Percentiles rank a stretch among this genome's conserved stretches.
Conservation (phyloP, 805 yeast genomes). For the Barnettozyma wickerhamii region DNA sequence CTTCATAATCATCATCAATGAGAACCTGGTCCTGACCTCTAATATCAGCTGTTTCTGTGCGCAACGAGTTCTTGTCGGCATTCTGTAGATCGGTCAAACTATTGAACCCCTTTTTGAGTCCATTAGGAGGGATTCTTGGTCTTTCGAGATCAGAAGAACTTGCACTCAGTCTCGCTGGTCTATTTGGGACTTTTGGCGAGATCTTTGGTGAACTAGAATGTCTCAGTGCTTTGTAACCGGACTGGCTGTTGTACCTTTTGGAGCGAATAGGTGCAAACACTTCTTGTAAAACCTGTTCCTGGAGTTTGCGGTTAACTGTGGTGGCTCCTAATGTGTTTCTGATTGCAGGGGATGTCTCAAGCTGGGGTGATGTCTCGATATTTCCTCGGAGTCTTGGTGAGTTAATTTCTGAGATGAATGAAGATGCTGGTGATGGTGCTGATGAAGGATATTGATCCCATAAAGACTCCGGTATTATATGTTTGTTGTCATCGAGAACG, state of each 20-base stretch:
- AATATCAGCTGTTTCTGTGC: too few species aligned
- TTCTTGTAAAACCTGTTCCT: conserved; percentile 67
- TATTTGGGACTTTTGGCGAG: conserved; percentile 4
- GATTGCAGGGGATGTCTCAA: conserved; percentile 9
- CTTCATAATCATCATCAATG: not conserved
- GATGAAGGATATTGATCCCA: conserved; percentile 57
- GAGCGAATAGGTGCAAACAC: conserved; percentile 52
- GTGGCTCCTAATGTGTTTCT: conserved; percentile 49
- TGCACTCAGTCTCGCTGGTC: conserved; percentile 20
- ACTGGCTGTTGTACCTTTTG: conserved; percentile 5
- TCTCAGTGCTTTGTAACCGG: conserved; percentile 6
- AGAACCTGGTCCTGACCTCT: too few species aligned
- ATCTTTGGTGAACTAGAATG: conserved; percentile 19
- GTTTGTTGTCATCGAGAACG: conserved; percentile 86
- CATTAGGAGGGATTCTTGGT: conserved; percentile 12
- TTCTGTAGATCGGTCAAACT: conserved; percentile 1
- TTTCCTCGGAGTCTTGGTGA: conserved; percentile 2
- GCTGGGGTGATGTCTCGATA: not conserved
- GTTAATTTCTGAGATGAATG: conserved; percentile 28
- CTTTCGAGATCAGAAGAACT: conserved; percentile 23
- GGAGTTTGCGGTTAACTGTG: conserved; percentile 62
- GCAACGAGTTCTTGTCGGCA: not conserved
- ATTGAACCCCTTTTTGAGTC: not conserved
- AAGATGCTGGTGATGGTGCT: conserved; percentile 36
- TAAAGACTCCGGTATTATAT: conserved; percentile 80